Evolutionary conservation across 768 basidiomycete genomes (phyloP), one percentile per base, ranked within the genome.

Genomic region (Mycena maculata): DNA sequence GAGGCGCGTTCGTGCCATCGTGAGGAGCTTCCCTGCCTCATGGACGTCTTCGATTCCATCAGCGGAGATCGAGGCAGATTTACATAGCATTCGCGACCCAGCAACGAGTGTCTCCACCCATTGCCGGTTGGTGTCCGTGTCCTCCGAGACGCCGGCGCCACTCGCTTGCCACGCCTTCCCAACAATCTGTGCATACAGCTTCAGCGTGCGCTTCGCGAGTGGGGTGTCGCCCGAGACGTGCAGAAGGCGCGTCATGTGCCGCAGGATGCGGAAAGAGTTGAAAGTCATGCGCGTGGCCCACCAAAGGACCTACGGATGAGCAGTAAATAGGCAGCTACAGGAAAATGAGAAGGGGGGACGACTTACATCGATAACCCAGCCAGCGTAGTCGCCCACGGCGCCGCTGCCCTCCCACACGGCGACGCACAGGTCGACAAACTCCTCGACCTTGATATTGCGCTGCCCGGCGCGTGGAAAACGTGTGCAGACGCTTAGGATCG

Each of bases 271-370:
- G 65, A 91, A 92, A 0, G 94, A 96, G 74, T 98, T 96, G 83
- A 98, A 98, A 0, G 97, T 99, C 23, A 96, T 86, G 23, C 91
- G 89, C 11, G 95, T 96, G 1, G 95, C 92, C 95, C 95, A 96
- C 92, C 95, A 97, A 2, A 98, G 85, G 23, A 95, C 86, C 92
- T 93, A 76, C 36, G 49, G 44, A 55, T 9, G 27, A 44, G 61
- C 52, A 63, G 33, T 58, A 30, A 31, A 23, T 31, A 27, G n/a
- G 41, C 28, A 59, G n/a, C n/a, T n/a, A 31, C 13, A 22, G 23
- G 52, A 25, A 50, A 52, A 65, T 41, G 53, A 28, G 47, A 67
- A 59, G 50, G 16, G 42, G 60, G 28, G 10, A 25, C 20, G 25
- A 87, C 91, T 71, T 68, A 93, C 92, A 75, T 95, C 93, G 57